These are phyloP conservation scores for Oenanthe javanica DNA, from an alignment of 140 eudicot species.

Conservation along the genomic window DNA sequence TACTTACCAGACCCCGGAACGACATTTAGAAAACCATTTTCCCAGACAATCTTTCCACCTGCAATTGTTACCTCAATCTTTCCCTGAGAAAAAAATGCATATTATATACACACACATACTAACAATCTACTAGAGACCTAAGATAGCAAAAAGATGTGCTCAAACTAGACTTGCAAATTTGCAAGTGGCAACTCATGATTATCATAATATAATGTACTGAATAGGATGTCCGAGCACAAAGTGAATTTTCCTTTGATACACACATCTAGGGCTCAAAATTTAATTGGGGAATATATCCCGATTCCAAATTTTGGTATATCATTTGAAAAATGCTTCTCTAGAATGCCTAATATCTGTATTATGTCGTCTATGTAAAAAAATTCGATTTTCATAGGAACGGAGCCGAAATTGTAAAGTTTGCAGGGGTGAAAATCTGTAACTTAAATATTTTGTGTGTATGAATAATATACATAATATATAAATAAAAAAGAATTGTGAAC, in stretches of 20 bases:
- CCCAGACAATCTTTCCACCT: slow-evolving; percentile 94
- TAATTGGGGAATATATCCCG: neutral
- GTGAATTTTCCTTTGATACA: neutral
- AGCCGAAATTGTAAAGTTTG: neutral
- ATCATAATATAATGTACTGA: neutral
- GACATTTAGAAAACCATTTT: slow-evolving; percentile 60
- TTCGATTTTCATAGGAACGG: too few relatives aligned
- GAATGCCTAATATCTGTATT: neutral
- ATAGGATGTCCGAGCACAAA: neutral
- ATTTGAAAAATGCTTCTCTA: neutral
- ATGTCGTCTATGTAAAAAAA: neutral
- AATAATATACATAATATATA: too few relatives aligned
- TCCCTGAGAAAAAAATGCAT: slow-evolving; percentile 40
- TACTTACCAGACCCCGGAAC: slow-evolving; percentile 83
- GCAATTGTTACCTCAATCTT: slow-evolving; percentile 91
- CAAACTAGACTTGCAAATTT: neutral
- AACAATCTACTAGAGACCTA: neutral
- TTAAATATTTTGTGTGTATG: too few relatives aligned
- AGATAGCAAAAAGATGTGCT: neutral
- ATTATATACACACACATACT: neutral
- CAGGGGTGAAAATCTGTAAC: neutral
- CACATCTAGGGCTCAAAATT: neutral
- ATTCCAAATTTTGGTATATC: neutral
- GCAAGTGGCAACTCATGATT: neutral
- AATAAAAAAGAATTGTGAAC: neutral